Evolutionary conservation across 31 red algal genomes (phyloP), one percentile per base, ranked within the genome.

Genomic region (Odonthalia washingtoniensis): DNA sequence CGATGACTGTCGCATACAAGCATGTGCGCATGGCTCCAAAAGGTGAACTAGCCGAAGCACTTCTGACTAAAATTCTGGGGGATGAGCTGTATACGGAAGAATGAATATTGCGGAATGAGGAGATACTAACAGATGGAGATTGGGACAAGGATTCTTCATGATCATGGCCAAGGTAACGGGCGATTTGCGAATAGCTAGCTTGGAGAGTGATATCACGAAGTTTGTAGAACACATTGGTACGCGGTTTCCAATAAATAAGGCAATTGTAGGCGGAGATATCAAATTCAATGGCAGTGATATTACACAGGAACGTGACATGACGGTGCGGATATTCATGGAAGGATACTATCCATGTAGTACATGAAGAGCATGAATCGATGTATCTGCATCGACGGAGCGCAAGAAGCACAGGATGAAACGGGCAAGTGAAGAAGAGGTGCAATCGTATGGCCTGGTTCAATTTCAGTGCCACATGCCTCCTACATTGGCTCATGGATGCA

Each of bases 21-120:
- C 78, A 82, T 60, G 42, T 82, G 4, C 78, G 52, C 17, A 38
- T 65, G 3, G 78, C 57, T 9, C 78, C 78, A 65, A n/a, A 68
- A 12, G 78, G 78, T 2, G n/a, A 4, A 2, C 65, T 72, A 14
- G 33, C 63, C 1, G 5, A 62, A 2, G 65, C 44, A 40, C 40
- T 81, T 9, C 41, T 45, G 27, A 5, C 46, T 57, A 27, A 46
- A 2, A 5, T 60, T 45, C 45, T 79, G 44, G 77, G 65, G 26
- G 77, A 65, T n/a, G n/a, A n/a, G n/a, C n/a, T n/a, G n/a, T n/a
- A n/a, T n/a, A n/a, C n/a, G n/a, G n/a, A n/a, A 5, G 12, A 9
- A 21, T 3, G 40, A 46, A 14, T n/a, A 77, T 2, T 37, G 74
- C 2, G 27, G 42, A n/a, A 77, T 35, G 12, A 37, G 49, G 31